phyloP scores from a whole-genome alignment of 169 alveolate species.

The Plasmodium knowlesi region DNA sequence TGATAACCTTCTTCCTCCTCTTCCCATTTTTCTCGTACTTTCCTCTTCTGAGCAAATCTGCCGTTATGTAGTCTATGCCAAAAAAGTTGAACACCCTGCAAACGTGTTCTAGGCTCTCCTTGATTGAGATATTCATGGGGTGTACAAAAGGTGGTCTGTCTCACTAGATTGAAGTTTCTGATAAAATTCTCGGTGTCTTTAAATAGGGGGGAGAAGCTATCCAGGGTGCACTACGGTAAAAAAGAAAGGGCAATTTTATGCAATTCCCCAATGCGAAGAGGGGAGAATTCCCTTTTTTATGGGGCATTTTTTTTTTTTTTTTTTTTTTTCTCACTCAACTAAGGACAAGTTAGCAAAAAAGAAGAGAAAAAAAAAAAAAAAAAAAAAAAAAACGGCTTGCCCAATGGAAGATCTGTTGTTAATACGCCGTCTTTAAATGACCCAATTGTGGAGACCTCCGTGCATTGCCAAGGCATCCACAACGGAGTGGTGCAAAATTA shows the following conservation, averaged over 20 bases:
- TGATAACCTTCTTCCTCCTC: slow-evolving; percentile 28
- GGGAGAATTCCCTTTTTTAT: not conserved
- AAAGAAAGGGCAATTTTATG: not conserved
- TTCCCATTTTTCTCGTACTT: slow-evolving; percentile 23
- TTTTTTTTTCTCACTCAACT: not conserved
- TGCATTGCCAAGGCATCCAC: not conserved
- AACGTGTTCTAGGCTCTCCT: slow-evolving; percentile 69
- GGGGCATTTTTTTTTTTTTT: not conserved
- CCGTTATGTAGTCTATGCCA: slow-evolving; percentile 69
- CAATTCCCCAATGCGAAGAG: not conserved
- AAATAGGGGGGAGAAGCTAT: not conserved
- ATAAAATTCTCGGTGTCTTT: not conserved
- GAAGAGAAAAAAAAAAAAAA: not conserved
- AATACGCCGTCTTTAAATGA: not conserved
- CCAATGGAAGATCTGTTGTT: not conserved
- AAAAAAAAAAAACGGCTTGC: not conserved
- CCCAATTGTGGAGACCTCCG: not conserved
- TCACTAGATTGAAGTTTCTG: not conserved
- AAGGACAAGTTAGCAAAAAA: not conserved
- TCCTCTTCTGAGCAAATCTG: slow-evolving; percentile 62
- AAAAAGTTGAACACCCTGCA: slow-evolving; percentile 39
- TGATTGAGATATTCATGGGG: slow-evolving; percentile 43
- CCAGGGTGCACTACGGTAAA: not conserved
- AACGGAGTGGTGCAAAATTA: not conserved
- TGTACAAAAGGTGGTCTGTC: not conserved